Base-by-base conservation (phyloP, 768 basidiomycete genomes). In the Lactarius vividus region DNA sequence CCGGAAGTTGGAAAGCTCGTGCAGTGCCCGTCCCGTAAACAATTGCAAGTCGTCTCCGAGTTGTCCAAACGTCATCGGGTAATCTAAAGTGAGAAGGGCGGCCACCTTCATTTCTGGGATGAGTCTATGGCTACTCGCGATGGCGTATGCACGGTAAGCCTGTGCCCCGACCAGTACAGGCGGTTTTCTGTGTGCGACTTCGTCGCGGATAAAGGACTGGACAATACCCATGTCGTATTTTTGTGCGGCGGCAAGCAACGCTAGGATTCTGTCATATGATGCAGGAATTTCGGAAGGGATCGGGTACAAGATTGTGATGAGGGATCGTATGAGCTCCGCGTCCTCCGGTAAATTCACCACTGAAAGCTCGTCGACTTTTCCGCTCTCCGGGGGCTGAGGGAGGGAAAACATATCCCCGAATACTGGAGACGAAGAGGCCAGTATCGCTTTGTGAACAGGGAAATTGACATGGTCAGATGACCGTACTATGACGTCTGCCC, bases 341-440 rank as follows among this genome's bases (percentile, higher is more conserved):
- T 67, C 56, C 53, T 72, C 73, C 9, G 71, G 46, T 16, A 72
- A 39, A n/a, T 29, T 26, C 13, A 69, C 57, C n/a, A 69, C 66
- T 8, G 57, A 64, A 3, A 57, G n/a, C 13, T 31, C 54, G 28
- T 56, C 59, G 4, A 35, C 35, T 23, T 7, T 18, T 29, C 23
- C 57, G 16, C 44, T 56, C n/a, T n/a, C 3, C 16, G 53, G n/a
- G 11, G 75, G 63, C 33, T 77, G 74, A 3, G 74, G 74, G 11
- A 75, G 56, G 18, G 64, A 44, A 56, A 79, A 75, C 61, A 80
- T 71, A 23, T 69, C 63, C 31, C 72, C 67, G 63, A 78, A 81
- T 67, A 75, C 71, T 0, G 75, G 70, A 10, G 79, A 79, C 0
- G 77, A 71, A 20, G 77, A 52, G 2, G 49, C 23, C 13, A 52